Percentiles rank a stretch among this genome's conserved stretches.
phyloP scores from a whole-genome alignment of 768 basidiomycete species.

The Xerocomellus chrysenteron region DNA sequence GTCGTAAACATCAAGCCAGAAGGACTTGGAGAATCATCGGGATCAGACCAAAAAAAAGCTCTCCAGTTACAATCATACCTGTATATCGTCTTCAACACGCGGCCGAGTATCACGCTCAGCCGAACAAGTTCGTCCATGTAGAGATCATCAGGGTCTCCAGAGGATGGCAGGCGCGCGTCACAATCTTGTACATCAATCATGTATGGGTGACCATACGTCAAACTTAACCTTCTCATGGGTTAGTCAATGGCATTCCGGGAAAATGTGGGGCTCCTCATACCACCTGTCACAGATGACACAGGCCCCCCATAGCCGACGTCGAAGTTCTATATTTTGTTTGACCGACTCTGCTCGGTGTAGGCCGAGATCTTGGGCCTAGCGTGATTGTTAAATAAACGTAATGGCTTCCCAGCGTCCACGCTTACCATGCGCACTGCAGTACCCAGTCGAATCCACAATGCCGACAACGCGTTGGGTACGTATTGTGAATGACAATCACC shows the following conservation, averaged over 20 bases:
- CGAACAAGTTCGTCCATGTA: conserved; percentile 93
- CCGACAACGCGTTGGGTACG: conserved; percentile 82
- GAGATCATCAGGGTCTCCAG: conserved; percentile 72
- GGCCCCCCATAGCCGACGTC: conserved; percentile 89
- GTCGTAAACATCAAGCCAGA: conserved; percentile 84
- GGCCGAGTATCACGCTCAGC: conserved; percentile 86
- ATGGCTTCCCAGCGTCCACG: conserved; percentile 12
- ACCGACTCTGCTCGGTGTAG: conserved; percentile 89
- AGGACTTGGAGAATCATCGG: conserved; percentile 47
- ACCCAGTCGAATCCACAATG: conserved; percentile 84
- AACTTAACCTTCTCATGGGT: conserved; percentile 60
- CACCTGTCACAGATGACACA: conserved; percentile 96
- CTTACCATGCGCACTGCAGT: conserved; percentile 89
- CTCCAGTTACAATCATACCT: conserved; percentile 45
- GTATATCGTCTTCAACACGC: conserved; percentile 91
- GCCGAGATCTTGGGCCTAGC: conserved; percentile 93
- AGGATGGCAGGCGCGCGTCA: conserved; percentile 89
- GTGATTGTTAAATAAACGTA: conserved; percentile 13
- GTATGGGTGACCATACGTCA: conserved; percentile 89
- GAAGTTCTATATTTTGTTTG: conserved; percentile 79
- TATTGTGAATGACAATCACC: conserved; percentile 91
- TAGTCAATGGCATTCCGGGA: neutral
- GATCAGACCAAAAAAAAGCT: conserved; percentile 8
- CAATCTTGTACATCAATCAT: conserved; percentile 98
- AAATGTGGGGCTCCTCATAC: conserved; percentile 41